These are phyloP conservation scores for Metschnikowia cerradonensis DNA, from an alignment of 805 yeast species.

Conservation along the genomic window DNA sequence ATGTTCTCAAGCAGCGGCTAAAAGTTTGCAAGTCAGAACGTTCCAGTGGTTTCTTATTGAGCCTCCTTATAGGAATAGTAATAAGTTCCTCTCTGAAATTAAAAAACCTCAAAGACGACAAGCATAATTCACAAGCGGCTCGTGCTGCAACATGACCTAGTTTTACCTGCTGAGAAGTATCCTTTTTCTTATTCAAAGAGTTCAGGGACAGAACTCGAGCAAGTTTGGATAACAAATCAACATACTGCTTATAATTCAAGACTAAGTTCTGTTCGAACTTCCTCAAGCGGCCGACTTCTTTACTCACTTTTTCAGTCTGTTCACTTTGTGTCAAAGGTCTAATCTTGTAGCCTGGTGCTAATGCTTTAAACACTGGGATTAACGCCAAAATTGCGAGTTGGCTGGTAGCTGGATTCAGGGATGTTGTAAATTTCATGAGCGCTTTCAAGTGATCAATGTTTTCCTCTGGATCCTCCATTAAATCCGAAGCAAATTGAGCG, in stretches of 20 bases:
- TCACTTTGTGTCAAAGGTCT: constrained; percentile 80
- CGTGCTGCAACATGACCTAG: constrained; percentile 59
- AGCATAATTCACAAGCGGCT: constrained; percentile 72
- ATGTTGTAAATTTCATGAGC: constrained; percentile 63
- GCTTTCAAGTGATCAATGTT: constrained; percentile 61
- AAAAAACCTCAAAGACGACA: constrained; percentile 67
- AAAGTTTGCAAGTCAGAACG: constrained; percentile 46
- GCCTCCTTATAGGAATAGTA: constrained; percentile 60
- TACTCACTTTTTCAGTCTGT: constrained; percentile 74
- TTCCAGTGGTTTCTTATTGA: constrained; percentile 57
- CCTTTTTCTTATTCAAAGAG: constrained; percentile 31
- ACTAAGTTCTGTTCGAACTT: constrained; percentile 78
- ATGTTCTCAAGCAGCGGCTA: constrained; percentile 53
- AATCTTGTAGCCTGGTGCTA: constrained; percentile 85
- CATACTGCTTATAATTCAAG: constrained; percentile 60
- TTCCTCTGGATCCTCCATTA: constrained; percentile 89
- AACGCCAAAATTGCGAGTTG: constrained; percentile 75
- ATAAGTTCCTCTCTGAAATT: constrained; percentile 77
- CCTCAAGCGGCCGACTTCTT: constrained; percentile 75
- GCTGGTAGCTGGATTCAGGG: constrained; percentile 60
- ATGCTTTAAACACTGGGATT: constrained; percentile 76
- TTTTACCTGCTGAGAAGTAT: constrained; percentile 32
- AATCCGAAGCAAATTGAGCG: constrained; percentile 71
- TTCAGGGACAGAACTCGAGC: constrained; percentile 37
- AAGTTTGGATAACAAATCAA: constrained; percentile 50